Evolutionary conservation across 2,329 filamentous ascomycete genomes (phyloP), one percentile per base, ranked within the genome.

Genomic region (Pezicula rhizophila): DNA sequence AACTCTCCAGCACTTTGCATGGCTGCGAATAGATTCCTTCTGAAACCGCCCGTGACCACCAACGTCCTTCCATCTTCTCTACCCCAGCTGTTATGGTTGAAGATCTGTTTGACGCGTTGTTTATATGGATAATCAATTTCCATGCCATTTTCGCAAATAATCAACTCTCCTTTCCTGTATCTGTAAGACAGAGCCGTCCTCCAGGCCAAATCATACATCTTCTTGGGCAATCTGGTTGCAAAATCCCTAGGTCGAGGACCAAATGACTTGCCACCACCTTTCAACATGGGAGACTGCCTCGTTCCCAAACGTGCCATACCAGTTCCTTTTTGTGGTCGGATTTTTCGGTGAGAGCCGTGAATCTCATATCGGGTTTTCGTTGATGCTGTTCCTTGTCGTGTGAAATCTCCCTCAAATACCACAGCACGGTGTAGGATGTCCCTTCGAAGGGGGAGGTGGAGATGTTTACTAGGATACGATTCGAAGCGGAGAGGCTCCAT

Each of bases 131-230:
- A 47, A 43, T 61, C 56, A 51, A 96, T 79, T 55, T 90, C 83
- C 70, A 88, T 78, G 37, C 81, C 79, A 62, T 89, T 85, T 62
- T 92, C 84, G 60, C 93, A 84, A 38, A 99, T 81, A 56, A 96
- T 74, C 61, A 99, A 73, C 72, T 97, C 89, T 43, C 91, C 93
- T 57, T 84, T 82, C 57, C 85, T 78, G 70, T 93, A 97, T 52
- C 93, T 83, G 73, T 96, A 95, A 63, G 87, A 93, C 56, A 99
- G 77, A 10, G 93, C 93, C 39, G 87, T 97, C 64, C 93, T 82
- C 89, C 89, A 97, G 8, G 93, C 93, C 60, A 95, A 77, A 69
- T 97, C 91, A 72, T 99, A 99, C 42, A 96, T 81, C 73, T 97
- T 97, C 64, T 79, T 78, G 60, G 86, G 90, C 48, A 99, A 75